Conservation (phyloP, 768 basidiomycete species). For the Phylloporus rhodoxanthus region DNA sequence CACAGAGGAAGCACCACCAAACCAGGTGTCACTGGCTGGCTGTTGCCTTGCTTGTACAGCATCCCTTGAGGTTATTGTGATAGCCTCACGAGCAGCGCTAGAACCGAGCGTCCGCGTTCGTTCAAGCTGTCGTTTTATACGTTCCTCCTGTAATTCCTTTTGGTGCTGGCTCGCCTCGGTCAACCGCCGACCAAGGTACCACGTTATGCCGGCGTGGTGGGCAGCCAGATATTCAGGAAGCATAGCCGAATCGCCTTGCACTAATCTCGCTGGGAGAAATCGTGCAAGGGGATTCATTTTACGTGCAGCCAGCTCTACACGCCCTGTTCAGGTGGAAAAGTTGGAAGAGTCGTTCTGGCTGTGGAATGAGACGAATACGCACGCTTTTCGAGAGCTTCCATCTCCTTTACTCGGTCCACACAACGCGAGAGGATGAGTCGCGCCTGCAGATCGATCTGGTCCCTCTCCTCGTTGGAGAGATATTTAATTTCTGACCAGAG, state of each 20-base stretch:
- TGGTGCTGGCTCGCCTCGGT: slow-evolving; percentile 73
- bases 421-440: slow-evolving; percentile 81
- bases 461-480: slow-evolving; percentile 85
- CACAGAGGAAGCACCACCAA: slow-evolving; percentile 53
- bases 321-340: slow-evolving; percentile 40
- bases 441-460: slow-evolving; percentile 92
- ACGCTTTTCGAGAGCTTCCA: slow-evolving; percentile 91
- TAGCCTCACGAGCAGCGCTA: slow-evolving; percentile 60
- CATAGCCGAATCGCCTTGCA: slow-evolving; percentile 46
- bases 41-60: slow-evolving; percentile 17
- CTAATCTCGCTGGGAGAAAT: slow-evolving; percentile 65
- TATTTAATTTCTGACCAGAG: slow-evolving; percentile 62
- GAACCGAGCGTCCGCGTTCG: slow-evolving; percentile 79
- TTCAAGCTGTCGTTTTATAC: slow-evolving; percentile 83
- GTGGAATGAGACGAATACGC: slow-evolving; percentile 29
- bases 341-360: slow-evolving; percentile 14
- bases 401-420: slow-evolving; percentile 77
- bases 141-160: slow-evolving; percentile 90
- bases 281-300: slow-evolving; percentile 61
- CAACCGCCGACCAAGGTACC: slow-evolving; percentile 81
- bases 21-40: slow-evolving; percentile 45
- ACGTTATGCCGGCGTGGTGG: slow-evolving; percentile 88
- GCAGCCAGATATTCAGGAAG: slow-evolving; percentile 71
- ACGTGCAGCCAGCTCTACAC: slow-evolving; percentile 59
- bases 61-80: slow-evolving; percentile 37